Evolutionary conservation across 108 stramenopile genomes (phyloP).

Genomic region (Skeletonema costatum): DNA sequence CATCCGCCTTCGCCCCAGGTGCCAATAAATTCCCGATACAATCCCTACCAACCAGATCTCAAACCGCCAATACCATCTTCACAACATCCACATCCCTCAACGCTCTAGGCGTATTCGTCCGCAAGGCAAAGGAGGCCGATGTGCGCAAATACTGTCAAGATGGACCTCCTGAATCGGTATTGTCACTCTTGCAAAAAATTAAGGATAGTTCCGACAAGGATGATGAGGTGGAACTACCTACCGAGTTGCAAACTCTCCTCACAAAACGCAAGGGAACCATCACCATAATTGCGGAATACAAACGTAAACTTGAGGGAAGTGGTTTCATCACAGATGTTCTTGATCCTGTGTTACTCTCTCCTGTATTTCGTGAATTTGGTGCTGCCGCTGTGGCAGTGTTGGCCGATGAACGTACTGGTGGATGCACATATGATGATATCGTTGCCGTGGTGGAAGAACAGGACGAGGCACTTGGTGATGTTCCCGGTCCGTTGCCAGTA

Average conservation of each 20-base stretch:
- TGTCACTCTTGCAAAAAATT: constrained; percentile 62
- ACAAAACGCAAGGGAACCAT: constrained; percentile 87
- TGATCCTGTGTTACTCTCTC: constrained; percentile 41
- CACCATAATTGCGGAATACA: constrained; percentile 90
- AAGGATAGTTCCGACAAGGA: constrained; percentile 34
- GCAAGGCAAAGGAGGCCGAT: constrained; percentile 85
- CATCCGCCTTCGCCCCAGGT: background rate
- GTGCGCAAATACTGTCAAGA: constrained; percentile 66
- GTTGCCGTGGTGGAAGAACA: constrained; percentile 70
- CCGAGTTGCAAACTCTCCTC: constrained; percentile 60
- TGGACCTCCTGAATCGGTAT: constrained; percentile 69
- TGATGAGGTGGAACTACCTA: constrained; percentile 10
- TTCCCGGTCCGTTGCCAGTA: constrained; percentile 80
- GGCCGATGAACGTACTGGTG: constrained; percentile 81
- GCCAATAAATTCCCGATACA: background rate
- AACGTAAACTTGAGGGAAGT: constrained; percentile 56
- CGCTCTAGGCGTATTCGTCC: constrained; percentile 79
- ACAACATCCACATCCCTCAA: constrained; percentile 42
- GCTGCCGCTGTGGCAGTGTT: constrained; percentile 78
- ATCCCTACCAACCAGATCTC: background rate
- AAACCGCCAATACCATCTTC: background rate
- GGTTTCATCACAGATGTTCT: constrained; percentile 39
- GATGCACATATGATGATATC: constrained; percentile 78
- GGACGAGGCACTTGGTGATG: constrained; percentile 59
- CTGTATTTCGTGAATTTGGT: constrained; percentile 83